A percentile compares a stretch with the other conserved stretches of the same genome.
Conservation (phyloP, 2,329 filamentous ascomycete genomes). For the Helminthosporium solani region DNA sequence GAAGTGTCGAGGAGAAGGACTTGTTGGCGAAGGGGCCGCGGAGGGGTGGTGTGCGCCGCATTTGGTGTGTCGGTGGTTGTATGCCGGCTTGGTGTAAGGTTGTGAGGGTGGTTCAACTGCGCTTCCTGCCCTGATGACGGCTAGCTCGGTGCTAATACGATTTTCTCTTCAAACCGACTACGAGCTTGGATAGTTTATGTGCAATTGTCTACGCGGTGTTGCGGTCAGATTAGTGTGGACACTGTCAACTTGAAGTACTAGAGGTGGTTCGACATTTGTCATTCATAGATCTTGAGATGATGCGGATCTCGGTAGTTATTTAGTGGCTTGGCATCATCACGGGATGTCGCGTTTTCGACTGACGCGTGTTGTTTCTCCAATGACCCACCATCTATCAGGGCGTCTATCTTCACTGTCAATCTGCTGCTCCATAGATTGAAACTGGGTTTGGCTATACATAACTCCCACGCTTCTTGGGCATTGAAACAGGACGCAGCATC, state of each 20-base stretch:
- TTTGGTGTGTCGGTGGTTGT: neutral
- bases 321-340: conserved; percentile 12
- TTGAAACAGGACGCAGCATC: too few relatives aligned
- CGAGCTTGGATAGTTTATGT: too few relatives aligned
- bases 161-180: too few relatives aligned
- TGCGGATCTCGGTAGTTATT: neutral
- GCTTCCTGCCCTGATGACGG: too few relatives aligned
- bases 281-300: neutral
- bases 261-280: neutral
- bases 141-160: too few relatives aligned
- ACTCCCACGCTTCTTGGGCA: too few relatives aligned
- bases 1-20: conserved; percentile 57
- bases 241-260: neutral
- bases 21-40: conserved; percentile 57
- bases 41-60: neutral
- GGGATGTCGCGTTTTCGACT: conserved; percentile 7
- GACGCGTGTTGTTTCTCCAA: conserved; percentile 1
- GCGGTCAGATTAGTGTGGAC: too few relatives aligned
- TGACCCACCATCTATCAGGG: neutral
- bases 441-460: too few relatives aligned
- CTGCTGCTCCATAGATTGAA: neutral
- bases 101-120: neutral
- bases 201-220: too few relatives aligned
- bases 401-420: neutral
- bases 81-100: neutral